Conservation (phyloP, 2,329 filamentous ascomycete species). For the Chrysoporthe puriensis region DNA sequence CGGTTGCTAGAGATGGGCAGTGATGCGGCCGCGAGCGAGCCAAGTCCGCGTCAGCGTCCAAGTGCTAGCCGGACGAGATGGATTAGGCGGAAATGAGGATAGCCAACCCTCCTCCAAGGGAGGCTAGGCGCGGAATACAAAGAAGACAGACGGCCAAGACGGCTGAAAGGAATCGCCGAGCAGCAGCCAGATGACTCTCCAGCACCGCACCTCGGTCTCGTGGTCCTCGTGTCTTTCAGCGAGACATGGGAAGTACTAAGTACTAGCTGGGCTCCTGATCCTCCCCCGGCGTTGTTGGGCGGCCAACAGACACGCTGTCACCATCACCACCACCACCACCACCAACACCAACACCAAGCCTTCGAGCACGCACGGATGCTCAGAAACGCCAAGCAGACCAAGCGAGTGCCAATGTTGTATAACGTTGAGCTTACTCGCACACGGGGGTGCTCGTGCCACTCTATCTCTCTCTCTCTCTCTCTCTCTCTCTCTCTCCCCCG, state of each 20-base stretch:
- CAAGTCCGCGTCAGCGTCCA: no score
- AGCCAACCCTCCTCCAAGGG: slow-evolving; percentile 4
- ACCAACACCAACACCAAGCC: no score
- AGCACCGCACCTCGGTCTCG: no score
- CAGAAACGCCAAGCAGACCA: slow-evolving; percentile 24
- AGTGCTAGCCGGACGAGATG: background rate
- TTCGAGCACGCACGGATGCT: background rate
- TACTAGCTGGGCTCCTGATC: no score
- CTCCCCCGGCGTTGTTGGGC: no score
- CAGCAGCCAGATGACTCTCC: no score
- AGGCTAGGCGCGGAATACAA: slow-evolving; percentile 1
- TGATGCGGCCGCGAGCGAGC: no score
- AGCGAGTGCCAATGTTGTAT: slow-evolving; percentile 22
- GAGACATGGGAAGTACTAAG: background rate
- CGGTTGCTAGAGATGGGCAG: no score
- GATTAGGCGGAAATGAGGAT: background rate
- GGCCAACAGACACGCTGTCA: no score
- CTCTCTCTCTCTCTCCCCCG: no score
- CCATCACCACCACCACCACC: no score
- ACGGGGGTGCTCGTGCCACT: background rate
- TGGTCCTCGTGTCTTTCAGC: background rate
- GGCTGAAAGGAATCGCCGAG: no score
- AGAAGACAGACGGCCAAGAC: background rate
- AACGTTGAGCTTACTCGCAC: background rate
- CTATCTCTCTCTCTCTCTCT: background rate